Conservation (phyloP, 73 alveolate species). For the Paramecium octaurelia region DNA sequence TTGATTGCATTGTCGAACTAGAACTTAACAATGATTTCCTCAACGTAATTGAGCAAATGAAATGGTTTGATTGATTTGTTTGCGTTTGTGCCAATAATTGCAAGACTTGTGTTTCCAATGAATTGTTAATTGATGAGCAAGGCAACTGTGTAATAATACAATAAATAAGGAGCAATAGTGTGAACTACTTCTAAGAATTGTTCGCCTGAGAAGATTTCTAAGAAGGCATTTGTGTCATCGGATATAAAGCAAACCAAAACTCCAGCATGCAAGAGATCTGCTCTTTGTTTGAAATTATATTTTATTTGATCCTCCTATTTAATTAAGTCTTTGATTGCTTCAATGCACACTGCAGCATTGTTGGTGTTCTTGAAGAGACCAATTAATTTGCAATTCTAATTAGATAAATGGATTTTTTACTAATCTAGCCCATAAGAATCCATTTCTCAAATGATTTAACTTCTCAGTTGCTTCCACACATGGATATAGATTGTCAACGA, state of each 20-base stretch:
- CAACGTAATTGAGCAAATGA: neutral
- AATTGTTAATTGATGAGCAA: neutral
- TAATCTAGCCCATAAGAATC: constrained; percentile 29
- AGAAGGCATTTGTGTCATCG: neutral
- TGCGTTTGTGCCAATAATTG: neutral
- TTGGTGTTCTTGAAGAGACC: neutral
- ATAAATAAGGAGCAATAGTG: neutral
- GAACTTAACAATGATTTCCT: neutral
- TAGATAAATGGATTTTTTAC: neutral
- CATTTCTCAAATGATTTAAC: neutral
- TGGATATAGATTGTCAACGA: neutral
- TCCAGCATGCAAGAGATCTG: constrained; percentile 19
- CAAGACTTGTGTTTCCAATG: neutral
- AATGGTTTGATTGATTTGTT: neutral
- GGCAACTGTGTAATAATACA: constrained; percentile 12
- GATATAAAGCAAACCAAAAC: neutral
- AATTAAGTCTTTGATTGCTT: neutral
- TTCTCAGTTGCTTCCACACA: neutral
- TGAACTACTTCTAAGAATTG: constrained; percentile 1
- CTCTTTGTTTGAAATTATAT: constrained; percentile 4
- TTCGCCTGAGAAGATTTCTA: neutral
- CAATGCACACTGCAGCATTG: neutral
- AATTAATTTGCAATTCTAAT: neutral
- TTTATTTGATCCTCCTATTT: neutral
- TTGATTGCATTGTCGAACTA: neutral